A percentile compares a stretch with the other conserved stretches of the same genome.
phyloP scores from a whole-genome alignment of 140 eudicot genomes.

The Oenanthe javanica region DNA sequence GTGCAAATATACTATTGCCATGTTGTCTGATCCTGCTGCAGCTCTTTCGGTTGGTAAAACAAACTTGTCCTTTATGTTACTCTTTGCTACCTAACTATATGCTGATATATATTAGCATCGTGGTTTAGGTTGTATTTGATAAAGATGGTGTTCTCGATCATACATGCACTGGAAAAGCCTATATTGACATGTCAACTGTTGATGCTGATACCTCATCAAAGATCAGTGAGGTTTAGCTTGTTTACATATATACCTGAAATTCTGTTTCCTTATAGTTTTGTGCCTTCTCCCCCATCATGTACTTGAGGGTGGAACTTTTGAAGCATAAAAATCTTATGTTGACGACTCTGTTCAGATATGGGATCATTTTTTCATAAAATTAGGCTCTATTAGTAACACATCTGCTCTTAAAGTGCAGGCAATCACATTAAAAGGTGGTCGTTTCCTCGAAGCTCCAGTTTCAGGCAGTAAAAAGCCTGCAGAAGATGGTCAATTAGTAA shows the following conservation, averaged over 20 bases:
- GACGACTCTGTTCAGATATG: neutral
- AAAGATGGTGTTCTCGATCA: constrained; percentile 81
- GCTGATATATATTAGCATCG: neutral
- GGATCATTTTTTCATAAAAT: neutral
- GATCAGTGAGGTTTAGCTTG: constrained; percentile 66
- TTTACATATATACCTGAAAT: neutral
- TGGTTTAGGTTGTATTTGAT: constrained; percentile 73
- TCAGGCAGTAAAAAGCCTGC: constrained; percentile 99
- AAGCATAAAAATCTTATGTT: neutral
- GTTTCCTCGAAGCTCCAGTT: constrained; percentile 88
- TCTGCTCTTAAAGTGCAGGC: constrained; percentile 36
- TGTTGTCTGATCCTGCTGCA: constrained; percentile 93
- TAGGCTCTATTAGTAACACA: neutral
- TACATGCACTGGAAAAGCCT: constrained; percentile 70
- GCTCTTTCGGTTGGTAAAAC: constrained; percentile 73
- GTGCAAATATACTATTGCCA: constrained; percentile 89
- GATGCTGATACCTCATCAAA: constrained; percentile 88
- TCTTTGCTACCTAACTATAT: neutral
- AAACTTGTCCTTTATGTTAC: neutral
- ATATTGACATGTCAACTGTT: constrained; percentile 98
- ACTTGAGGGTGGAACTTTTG: neutral
- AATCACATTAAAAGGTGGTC: constrained; percentile 64
- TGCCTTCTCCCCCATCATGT: neutral
- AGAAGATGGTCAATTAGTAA: constrained; percentile 92
- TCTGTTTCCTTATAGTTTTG: neutral